Percentiles rank a stretch among this genome's conserved stretches.
Evolutionary conservation across 805 yeast species (phyloP).

Genomic region (Hanseniaspora valbyensis): DNA sequence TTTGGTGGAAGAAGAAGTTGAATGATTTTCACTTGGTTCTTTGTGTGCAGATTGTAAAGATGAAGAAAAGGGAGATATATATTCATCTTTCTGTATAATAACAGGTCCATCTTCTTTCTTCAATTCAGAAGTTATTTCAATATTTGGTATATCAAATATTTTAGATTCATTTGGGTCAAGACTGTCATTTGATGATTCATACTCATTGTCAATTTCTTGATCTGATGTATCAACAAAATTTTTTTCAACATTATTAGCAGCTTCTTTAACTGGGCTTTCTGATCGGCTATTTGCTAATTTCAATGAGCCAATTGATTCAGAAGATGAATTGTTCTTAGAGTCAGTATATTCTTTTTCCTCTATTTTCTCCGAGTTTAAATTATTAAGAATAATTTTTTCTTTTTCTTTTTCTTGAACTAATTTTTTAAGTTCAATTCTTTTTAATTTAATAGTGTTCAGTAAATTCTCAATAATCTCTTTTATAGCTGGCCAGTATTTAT

Average conservation of each 20-base stretch:
- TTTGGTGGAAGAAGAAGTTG: neutral
- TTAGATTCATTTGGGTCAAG: too few species aligned
- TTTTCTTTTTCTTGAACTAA: slow-evolving; percentile 14
- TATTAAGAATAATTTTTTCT: neutral
- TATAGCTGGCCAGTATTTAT: slow-evolving; percentile 68
- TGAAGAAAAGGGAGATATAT: too few species aligned
- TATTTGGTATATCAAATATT: too few species aligned
- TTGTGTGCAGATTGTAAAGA: too few species aligned
- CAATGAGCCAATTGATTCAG: neutral
- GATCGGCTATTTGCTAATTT: neutral
- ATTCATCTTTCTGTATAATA: too few species aligned
- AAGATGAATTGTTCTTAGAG: neutral
- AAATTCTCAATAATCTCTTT: slow-evolving; percentile 75
- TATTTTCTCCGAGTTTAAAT: too few species aligned
- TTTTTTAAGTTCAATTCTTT: slow-evolving; percentile 43
- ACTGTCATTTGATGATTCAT: too few species aligned
- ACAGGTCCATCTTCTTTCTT: too few species aligned
- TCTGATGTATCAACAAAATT: too few species aligned
- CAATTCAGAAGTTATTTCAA: too few species aligned
- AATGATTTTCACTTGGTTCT: neutral
- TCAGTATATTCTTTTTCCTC: neutral
- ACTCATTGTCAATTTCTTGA: too few species aligned
- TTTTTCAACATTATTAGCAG: neutral
- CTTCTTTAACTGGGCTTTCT: neutral
- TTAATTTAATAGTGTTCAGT: slow-evolving; percentile 66